Evolutionary conservation across 2,329 filamentous ascomycete species (phyloP).

Genomic region (Colletotrichum sp.): DNA sequence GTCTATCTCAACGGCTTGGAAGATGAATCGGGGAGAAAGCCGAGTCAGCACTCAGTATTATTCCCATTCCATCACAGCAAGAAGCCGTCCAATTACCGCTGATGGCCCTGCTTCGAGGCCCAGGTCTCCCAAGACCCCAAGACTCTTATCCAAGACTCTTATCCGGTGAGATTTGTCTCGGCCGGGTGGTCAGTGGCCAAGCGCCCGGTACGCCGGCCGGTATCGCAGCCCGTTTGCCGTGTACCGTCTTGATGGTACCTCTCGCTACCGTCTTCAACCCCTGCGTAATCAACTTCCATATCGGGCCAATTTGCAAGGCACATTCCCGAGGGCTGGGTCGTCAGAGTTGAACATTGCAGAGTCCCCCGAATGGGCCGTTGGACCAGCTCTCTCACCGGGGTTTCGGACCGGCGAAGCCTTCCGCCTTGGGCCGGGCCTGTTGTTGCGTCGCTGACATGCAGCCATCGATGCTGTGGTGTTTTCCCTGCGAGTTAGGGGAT

Average conservation of each 20-base stretch:
- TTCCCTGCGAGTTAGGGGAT: too few species aligned
- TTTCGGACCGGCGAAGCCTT: not conserved
- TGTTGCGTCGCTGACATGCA: too few species aligned
- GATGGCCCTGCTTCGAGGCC: not conserved
- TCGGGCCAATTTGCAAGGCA: not conserved
- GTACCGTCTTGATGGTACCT: not conserved
- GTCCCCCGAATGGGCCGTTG: not conserved
- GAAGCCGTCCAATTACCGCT: not conserved
- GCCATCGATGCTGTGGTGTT: too few species aligned
- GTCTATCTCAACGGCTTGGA: not conserved
- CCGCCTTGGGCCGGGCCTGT: not conserved
- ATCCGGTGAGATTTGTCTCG: not conserved
- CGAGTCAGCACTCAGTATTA: not conserved
- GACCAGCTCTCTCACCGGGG: not conserved
- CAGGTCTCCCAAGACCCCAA: not conserved
- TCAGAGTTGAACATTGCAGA: not conserved
- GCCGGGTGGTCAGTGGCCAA: not conserved
- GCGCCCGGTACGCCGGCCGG: not conserved
- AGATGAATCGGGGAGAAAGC: not conserved
- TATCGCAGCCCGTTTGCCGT: not conserved
- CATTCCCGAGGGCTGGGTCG: not conserved
- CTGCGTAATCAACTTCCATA: not conserved
- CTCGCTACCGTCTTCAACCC: not conserved
- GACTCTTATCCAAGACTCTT: not conserved
- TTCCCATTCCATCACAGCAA: not conserved